These are phyloP conservation scores for Dendrobium nobile DNA, from an alignment of 106 monocot genomes.

Conservation along the genomic window DNA sequence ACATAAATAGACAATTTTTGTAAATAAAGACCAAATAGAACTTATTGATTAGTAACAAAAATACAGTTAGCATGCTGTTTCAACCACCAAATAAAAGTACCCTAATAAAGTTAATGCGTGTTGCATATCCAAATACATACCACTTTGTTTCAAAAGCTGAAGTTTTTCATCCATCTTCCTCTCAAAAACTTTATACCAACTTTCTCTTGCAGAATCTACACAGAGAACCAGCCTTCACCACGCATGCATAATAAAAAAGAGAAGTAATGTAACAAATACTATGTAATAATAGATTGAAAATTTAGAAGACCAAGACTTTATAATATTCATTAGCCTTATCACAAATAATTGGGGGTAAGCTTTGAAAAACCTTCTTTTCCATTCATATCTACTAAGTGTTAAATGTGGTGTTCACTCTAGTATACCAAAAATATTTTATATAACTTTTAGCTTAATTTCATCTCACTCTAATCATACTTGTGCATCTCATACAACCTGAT, in stretches of 20 bases:
- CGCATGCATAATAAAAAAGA: neutral
- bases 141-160: conserved; percentile 72
- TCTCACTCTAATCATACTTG: neutral
- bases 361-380: neutral
- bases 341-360: neutral
- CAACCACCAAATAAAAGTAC: neutral
- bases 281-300: neutral
- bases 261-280: neutral
- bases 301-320: neutral
- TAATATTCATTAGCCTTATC: neutral
- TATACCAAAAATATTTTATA: neutral
- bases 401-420: neutral
- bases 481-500: neutral
- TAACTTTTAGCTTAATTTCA: neutral
- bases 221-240: conserved; percentile 9
- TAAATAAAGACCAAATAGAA: neutral
- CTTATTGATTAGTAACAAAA: neutral
- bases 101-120: conserved; percentile 2
- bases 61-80: neutral
- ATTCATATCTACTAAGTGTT: neutral
- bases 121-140: conserved; percentile 25
- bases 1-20: neutral
- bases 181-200: conserved; percentile 50
- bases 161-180: conserved; percentile 81
- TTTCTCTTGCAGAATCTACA: conserved; percentile 64